Evolutionary conservation across 2,329 filamentous ascomycete species (phyloP).

Genomic region (Aspergillus pseudoglaucus): DNA sequence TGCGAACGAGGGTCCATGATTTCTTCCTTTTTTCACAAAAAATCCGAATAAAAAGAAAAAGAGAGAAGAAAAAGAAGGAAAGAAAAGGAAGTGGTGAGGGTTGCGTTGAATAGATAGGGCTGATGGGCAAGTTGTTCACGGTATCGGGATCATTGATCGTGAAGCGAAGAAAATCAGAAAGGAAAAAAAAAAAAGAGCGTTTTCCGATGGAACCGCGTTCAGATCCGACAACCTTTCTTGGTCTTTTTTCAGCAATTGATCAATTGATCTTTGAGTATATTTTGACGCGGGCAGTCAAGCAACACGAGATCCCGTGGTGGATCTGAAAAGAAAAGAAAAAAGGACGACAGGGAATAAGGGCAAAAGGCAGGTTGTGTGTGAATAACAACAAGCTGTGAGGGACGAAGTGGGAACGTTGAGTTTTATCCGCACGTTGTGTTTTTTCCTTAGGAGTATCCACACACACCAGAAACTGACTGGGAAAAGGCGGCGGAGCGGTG

Average conservation of each 20-base stretch:
- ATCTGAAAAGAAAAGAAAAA: slow-evolving; percentile 7
- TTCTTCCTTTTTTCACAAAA: too few species aligned
- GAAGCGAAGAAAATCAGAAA: slow-evolving; percentile 4
- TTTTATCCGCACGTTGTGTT: slow-evolving; percentile 37
- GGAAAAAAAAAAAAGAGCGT: slow-evolving; percentile 10
- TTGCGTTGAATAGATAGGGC: slow-evolving; percentile 11
- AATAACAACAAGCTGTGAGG: slow-evolving; percentile 11
- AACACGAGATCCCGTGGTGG: not conserved
- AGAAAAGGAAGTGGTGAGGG: slow-evolving; percentile 11
- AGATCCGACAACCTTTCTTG: slow-evolving; percentile 7
- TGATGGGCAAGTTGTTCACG: slow-evolving; percentile 15
- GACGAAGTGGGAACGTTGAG: slow-evolving; percentile 9
- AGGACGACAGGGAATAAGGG: slow-evolving; percentile 14
- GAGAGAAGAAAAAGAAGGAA: slow-evolving; percentile 9
- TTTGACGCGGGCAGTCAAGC: slow-evolving; percentile 4
- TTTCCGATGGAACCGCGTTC: slow-evolving; percentile 2
- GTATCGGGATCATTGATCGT: slow-evolving; percentile 31
- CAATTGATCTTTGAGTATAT: slow-evolving; percentile 4
- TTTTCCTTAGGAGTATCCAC: slow-evolving; percentile 29
- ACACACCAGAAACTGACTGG: slow-evolving; percentile 33
- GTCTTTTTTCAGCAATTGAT: slow-evolving; percentile 9
- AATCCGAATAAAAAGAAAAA: too few species aligned
- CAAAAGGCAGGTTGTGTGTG: slow-evolving; percentile 29
- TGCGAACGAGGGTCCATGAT: slow-evolving; percentile 39
- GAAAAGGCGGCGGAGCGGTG: slow-evolving; percentile 27